These are phyloP conservation scores for Penicillium paneum DNA, from an alignment of 2,329 filamentous ascomycete species.

Conservation along the genomic window DNA sequence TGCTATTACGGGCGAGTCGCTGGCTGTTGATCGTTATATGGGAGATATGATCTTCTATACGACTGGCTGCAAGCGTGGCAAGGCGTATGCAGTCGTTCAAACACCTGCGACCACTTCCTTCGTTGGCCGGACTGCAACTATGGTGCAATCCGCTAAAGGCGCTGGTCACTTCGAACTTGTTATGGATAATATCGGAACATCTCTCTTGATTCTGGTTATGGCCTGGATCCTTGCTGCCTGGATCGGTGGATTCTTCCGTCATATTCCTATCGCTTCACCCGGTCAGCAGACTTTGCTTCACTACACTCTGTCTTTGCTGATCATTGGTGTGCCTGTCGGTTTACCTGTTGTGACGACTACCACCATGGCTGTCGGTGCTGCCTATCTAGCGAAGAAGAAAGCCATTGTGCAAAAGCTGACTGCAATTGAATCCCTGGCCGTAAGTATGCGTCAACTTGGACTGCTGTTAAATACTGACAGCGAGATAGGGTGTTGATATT, in stretches of 20 bases:
- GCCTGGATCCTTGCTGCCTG: constrained; percentile 71
- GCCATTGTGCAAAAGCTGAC: constrained; percentile 78
- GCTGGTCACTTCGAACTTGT: constrained; percentile 77
- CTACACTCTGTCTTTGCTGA: constrained; percentile 67
- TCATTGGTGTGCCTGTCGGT: constrained; percentile 78
- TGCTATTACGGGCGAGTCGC: constrained; percentile 75
- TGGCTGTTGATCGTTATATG: constrained; percentile 67
- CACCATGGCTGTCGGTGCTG: constrained; percentile 72
- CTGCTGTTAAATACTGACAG: constrained; percentile 8
- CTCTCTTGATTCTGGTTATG: constrained; percentile 70
- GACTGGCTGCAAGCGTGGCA: constrained; percentile 76
- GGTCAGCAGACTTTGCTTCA: constrained; percentile 64
- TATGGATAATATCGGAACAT: constrained; percentile 76
- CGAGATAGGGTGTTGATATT: constrained; percentile 62
- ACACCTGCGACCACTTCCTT: constrained; percentile 69
- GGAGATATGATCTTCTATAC: constrained; percentile 74
- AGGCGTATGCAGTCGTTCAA: constrained; percentile 67
- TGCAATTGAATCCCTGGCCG: constrained; percentile 71
- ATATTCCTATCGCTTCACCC: constrained; percentile 56
- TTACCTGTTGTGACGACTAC: constrained; percentile 76
- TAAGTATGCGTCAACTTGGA: constrained; percentile 25
- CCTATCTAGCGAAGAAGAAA: constrained; percentile 72
- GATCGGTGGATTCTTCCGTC: constrained; percentile 76
- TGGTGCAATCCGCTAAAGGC: constrained; percentile 71
- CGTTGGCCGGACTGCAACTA: constrained; percentile 69